phyloP scores from a whole-genome alignment of 768 basidiomycete species.

The Mycena vulgaris region DNA sequence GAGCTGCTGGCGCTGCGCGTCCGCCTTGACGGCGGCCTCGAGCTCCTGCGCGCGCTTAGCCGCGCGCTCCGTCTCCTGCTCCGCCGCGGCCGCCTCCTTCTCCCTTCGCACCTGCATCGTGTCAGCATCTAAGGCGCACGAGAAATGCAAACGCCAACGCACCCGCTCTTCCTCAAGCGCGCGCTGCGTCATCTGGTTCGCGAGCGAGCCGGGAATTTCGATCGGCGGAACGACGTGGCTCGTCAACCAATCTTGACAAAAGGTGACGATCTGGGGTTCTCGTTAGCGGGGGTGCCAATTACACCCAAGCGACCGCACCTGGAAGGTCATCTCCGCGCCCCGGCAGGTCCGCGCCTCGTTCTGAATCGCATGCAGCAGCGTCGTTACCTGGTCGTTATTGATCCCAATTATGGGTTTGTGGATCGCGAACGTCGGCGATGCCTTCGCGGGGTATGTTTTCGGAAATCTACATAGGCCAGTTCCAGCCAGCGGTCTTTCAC shows the following conservation, averaged over 20 bases:
- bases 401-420: conserved; percentile 78
- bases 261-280: conserved; percentile 70
- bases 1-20: conserved; percentile 71
- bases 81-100: conserved; percentile 70
- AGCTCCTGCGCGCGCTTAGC: conserved; percentile 71
- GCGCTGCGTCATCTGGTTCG: conserved; percentile 83
- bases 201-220: conserved; percentile 79
- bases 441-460: conserved; percentile 85
- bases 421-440: conserved; percentile 77
- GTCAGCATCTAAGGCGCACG: neutral
- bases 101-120: conserved; percentile 52
- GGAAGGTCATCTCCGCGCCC: conserved; percentile 86
- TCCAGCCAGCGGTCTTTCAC: conserved; percentile 15
- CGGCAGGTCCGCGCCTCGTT: conserved; percentile 74
- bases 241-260: conserved; percentile 81
- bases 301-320: conserved; percentile 59
- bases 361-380: conserved; percentile 72
- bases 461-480: conserved; percentile 75
- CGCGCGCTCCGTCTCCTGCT: conserved; percentile 64
- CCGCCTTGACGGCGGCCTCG: conserved; percentile 76
- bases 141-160: conserved; percentile 38
- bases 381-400: conserved; percentile 67
- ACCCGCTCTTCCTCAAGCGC: conserved; percentile 81
- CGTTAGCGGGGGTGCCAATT: conserved; percentile 6
- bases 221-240: conserved; percentile 68